Conservation (phyloP, 805 yeast genomes). For the Debaryomyces tyrocola region DNA sequence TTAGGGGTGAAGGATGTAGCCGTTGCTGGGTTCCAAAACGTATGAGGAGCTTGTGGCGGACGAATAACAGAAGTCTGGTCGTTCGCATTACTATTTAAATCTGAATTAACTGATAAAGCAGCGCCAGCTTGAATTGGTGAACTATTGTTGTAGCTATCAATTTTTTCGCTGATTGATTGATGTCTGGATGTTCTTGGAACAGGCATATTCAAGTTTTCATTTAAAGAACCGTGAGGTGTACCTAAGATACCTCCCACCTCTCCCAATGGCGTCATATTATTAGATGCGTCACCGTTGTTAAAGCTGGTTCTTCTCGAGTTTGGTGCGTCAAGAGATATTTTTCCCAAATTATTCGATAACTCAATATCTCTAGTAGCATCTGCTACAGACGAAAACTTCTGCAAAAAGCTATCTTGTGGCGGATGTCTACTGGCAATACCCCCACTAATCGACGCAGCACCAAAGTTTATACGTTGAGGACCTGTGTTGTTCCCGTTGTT, state of each 20-base stretch:
- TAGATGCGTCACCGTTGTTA: constrained; percentile 27
- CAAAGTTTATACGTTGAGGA: constrained; percentile 39
- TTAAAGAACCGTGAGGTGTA: constrained; percentile 42
- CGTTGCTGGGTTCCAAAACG: constrained; percentile 68
- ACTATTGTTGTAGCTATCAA: constrained; percentile 53
- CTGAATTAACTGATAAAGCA: constrained; percentile 30
- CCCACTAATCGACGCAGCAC: constrained; percentile 63
- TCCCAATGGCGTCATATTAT: constrained; percentile 21
- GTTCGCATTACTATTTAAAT: constrained; percentile 17
- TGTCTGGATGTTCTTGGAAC: constrained; percentile 38
- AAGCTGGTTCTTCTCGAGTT: constrained; percentile 53
- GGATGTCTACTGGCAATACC: constrained; percentile 50
- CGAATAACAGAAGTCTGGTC: constrained; percentile 4
- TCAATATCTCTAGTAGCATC: constrained; percentile 72
- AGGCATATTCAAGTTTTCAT: constrained; percentile 43
- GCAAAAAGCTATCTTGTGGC: constrained; percentile 52
- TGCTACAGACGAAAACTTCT: constrained; percentile 63
- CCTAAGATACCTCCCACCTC: constrained; percentile 11
- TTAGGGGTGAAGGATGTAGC: constrained; percentile 59
- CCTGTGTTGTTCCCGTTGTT: constrained; percentile 11
- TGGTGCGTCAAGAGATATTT: constrained; percentile 29
- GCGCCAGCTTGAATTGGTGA: constrained; percentile 48
- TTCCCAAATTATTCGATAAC: constrained; percentile 43
- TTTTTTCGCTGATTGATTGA: constrained; percentile 61
- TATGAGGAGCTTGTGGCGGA: constrained; percentile 20